These are phyloP conservation scores for Microcyclosporella mali DNA, from an alignment of 2,329 filamentous ascomycete genomes.

Conservation along the genomic window DNA sequence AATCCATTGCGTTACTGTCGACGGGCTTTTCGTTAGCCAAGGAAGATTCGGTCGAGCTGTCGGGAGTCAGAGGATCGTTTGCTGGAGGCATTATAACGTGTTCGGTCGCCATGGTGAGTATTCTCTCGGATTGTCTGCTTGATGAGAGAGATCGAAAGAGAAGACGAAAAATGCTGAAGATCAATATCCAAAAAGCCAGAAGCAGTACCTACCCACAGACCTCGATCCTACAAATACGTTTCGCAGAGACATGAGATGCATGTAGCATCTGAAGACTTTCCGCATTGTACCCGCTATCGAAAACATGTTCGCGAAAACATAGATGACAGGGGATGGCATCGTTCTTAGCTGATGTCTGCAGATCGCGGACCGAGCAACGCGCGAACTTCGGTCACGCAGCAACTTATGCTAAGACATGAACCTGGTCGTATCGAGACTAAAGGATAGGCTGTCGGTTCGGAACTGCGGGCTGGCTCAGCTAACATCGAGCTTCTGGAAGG, in stretches of 20 bases:
- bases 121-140: too few species aligned
- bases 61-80: not conserved
- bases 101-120: not conserved
- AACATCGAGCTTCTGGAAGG: too few species aligned
- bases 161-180: too few species aligned
- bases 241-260: not conserved
- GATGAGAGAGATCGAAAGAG: too few species aligned
- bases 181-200: not conserved
- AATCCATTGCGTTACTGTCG: slow-evolving; percentile 1
- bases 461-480: not conserved
- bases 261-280: not conserved
- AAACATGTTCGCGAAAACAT: not conserved
- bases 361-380: slow-evolving; percentile 4
- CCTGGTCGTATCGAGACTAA: slow-evolving; percentile 5
- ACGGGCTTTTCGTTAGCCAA: not conserved
- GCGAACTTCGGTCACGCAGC: slow-evolving; percentile 7
- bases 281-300: slow-evolving; percentile 11
- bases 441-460: slow-evolving; percentile 11
- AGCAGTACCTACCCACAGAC: not conserved
- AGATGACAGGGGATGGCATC: not conserved
- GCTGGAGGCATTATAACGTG: not conserved
- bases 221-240: slow-evolving; percentile 8
- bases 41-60: not conserved
- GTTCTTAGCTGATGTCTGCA: slow-evolving; percentile 2
- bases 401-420: not conserved